Percentiles rank a stretch among this genome's conserved stretches.
Conservation (phyloP, 192 early-diverging fungal genomes). For the Coemansia sp. region DNA sequence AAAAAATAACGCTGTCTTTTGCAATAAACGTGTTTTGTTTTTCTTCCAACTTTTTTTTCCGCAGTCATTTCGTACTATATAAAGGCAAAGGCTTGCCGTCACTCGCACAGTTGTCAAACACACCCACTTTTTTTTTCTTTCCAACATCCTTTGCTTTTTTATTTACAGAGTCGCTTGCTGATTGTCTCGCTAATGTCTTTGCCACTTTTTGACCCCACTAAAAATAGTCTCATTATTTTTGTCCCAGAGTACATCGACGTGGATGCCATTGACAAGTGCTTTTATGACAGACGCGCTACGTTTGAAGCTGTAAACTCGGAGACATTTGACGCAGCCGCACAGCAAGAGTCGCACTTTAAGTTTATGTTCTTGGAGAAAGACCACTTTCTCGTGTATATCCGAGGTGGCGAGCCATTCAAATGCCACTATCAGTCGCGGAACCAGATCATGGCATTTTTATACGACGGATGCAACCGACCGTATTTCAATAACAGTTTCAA, state of each 20-base stretch:
- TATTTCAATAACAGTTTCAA: background rate
- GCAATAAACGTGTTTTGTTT: background rate
- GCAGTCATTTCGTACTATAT: background rate
- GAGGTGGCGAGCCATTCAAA: conserved; percentile 1
- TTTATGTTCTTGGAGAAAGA: conserved; percentile 4
- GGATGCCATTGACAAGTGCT: background rate
- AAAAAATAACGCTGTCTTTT: too few species aligned
- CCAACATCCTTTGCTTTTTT: too few species aligned
- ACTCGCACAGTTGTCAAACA: too few species aligned
- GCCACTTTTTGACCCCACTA: too few species aligned
- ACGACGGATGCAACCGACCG: too few species aligned
- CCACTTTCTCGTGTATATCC: background rate
- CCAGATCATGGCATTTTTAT: background rate
- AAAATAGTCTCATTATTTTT: too few species aligned
- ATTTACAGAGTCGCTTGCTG: too few species aligned
- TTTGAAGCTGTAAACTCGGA: background rate
- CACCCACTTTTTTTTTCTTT: too few species aligned
- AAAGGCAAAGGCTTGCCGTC: too few species aligned
- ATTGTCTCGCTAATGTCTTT: too few species aligned
- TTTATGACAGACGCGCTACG: background rate
- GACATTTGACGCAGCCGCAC: background rate
- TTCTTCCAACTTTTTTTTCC: background rate
- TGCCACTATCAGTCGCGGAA: conserved; percentile 3
- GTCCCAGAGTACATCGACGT: background rate
- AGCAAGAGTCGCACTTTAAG: background rate